These are phyloP conservation scores for Silene latifolia DNA, from an alignment of 148 eudicot species.

Conservation along the genomic window DNA sequence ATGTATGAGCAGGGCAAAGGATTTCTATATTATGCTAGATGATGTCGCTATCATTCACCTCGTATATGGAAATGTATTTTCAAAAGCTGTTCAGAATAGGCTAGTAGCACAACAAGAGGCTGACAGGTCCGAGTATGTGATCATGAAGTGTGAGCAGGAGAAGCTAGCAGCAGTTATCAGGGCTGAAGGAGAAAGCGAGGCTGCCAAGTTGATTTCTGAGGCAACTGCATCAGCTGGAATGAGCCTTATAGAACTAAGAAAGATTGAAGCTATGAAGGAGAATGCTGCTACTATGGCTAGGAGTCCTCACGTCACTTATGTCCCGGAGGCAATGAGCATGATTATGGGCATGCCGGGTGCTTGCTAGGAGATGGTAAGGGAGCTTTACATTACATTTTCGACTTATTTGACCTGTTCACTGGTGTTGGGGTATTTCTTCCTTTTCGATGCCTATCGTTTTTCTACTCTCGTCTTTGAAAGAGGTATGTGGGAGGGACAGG, in stretches of 20 bases:
- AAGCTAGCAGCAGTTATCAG: conserved; percentile 86
- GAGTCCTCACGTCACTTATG: conserved; percentile 60
- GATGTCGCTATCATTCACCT: conserved; percentile 84
- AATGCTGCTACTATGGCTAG: conserved; percentile 60
- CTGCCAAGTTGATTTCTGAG: conserved; percentile 91
- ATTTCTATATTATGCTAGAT: conserved; percentile 79
- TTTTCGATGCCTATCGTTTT: not conserved
- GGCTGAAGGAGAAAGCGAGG: conserved; percentile 98
- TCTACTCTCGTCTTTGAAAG: not conserved
- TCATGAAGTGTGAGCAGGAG: conserved; percentile 93
- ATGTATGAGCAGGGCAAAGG: conserved; percentile 54
- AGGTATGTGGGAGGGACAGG: not conserved
- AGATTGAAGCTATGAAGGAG: conserved; percentile 95
- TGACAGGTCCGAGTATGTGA: conserved; percentile 91
- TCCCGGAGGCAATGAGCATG: conserved; percentile 57
- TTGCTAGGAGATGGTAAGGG: conserved; percentile 42
- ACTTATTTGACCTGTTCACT: not conserved
- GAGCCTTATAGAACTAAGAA: conserved; percentile 92
- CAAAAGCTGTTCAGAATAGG: conserved; percentile 94
- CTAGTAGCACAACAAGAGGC: conserved; percentile 99
- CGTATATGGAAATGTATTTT: conserved; percentile 87
- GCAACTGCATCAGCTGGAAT: conserved; percentile 81
- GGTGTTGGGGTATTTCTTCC: not conserved
- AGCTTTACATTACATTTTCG: conserved; percentile 5
- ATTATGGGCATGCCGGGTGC: conserved; percentile 50